A percentile compares a stretch with the other conserved stretches of the same genome.
These are phyloP conservation scores for Durotheca rogersii DNA, from an alignment of 495 filamentous ascomycete genomes.

Conservation along the genomic window DNA sequence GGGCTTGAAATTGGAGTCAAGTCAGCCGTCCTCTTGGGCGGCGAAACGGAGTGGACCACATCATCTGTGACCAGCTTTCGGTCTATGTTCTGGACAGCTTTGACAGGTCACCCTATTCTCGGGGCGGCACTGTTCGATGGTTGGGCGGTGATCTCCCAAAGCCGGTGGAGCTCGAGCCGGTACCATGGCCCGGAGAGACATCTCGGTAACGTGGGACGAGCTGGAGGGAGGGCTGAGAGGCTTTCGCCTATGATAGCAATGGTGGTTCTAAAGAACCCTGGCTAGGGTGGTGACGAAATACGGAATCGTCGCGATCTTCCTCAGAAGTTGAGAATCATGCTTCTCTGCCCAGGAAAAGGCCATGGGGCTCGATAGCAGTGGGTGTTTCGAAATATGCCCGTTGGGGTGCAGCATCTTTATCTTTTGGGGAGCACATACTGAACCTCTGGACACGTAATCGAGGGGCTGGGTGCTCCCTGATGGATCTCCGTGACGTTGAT, in stretches of 20 bases:
- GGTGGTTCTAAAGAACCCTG: background rate
- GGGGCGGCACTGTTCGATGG: background rate
- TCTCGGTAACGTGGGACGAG: slow-evolving; percentile 9
- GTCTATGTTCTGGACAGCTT: no score
- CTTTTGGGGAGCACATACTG: slow-evolving; percentile 6
- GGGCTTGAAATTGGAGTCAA: no score
- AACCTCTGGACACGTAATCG: slow-evolving; percentile 24
- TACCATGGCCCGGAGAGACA: slow-evolving; percentile 3
- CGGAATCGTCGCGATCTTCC: slow-evolving; percentile 1
- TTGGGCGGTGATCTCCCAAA: background rate
- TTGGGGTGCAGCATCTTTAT: slow-evolving; percentile 24
- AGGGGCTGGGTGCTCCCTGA: slow-evolving; percentile 5
- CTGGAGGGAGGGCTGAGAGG: slow-evolving; percentile 14
- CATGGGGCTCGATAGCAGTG: slow-evolving; percentile 11
- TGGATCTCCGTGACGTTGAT: slow-evolving; percentile 5
- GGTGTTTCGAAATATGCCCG: slow-evolving; percentile 25
- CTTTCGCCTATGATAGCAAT: background rate
- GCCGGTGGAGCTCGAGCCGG: slow-evolving; percentile 9
- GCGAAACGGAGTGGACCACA: no score
- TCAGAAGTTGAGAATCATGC: slow-evolving; percentile 7
- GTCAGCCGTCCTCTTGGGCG: no score
- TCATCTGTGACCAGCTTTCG: no score
- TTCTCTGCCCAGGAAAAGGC: slow-evolving; percentile 8
- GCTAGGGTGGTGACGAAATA: background rate
- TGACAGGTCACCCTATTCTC: slow-evolving; percentile 3